These are phyloP conservation scores for Skeletonema tropicum DNA, from an alignment of 108 stramenopile genomes.

Conservation along the genomic window DNA sequence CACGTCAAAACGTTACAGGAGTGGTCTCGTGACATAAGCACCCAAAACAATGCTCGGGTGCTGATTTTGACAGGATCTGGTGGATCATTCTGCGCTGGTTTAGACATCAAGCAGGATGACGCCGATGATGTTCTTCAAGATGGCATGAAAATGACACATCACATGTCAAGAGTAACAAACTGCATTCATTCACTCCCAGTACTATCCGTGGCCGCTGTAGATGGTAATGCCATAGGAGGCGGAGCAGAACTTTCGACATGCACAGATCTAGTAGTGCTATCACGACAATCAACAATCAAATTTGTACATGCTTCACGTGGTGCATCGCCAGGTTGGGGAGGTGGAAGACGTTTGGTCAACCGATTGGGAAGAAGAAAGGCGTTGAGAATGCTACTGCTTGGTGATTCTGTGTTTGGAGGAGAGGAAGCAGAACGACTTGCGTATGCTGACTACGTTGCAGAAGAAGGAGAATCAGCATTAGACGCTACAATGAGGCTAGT, in stretches of 20 bases:
- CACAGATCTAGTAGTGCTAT: constrained; percentile 46
- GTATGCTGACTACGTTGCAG: constrained; percentile 39
- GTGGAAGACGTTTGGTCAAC: constrained; percentile 30
- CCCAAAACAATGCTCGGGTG: constrained; percentile 25
- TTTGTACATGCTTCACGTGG: constrained; percentile 48
- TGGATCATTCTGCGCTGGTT: constrained; percentile 42
- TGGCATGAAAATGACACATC: constrained; percentile 23
- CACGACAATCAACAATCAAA: constrained; percentile 18
- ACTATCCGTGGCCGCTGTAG: constrained; percentile 29
- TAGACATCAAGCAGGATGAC: constrained; percentile 35
- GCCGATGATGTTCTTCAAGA: constrained; percentile 1
- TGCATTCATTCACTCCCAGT: constrained; percentile 30
- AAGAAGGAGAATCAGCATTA: constrained; percentile 28
- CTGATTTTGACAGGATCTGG: constrained; percentile 38
- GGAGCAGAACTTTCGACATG: constrained; percentile 45
- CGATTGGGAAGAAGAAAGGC: constrained; percentile 34
- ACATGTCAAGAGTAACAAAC: constrained; percentile 44
- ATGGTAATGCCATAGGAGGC: constrained; percentile 47
- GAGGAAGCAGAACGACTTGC: constrained; percentile 19
- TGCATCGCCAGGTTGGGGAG: constrained; percentile 47
- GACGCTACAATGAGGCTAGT: constrained; percentile 46
- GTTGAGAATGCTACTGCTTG: constrained; percentile 40
- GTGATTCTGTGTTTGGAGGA: constrained; percentile 23
- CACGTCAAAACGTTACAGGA: constrained; percentile 15
- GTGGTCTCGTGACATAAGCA: constrained; percentile 18